Conservation (phyloP, 2,329 filamentous ascomycete genomes). For the Hypoxylon sp. region DNA sequence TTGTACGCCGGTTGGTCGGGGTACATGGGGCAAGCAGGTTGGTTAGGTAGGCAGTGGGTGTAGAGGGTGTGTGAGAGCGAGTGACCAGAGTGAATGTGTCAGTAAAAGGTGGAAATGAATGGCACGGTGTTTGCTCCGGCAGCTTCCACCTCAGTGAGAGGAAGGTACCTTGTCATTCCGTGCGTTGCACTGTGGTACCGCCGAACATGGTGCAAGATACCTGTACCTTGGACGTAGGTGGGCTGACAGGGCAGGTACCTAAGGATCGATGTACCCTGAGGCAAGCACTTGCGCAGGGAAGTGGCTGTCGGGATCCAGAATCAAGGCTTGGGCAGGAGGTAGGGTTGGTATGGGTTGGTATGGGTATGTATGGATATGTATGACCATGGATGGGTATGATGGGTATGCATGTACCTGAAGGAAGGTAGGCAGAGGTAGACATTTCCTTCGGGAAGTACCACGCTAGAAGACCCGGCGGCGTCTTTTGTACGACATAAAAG, state of each 20-base stretch:
- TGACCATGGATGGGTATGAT: too few species aligned
- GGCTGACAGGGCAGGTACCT: slow-evolving; percentile 39
- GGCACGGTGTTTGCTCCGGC: slow-evolving; percentile 48
- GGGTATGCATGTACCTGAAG: slow-evolving; percentile 10
- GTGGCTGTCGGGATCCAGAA: slow-evolving; percentile 39
- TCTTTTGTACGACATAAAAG: slow-evolving; percentile 36
- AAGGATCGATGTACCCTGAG: slow-evolving; percentile 30
- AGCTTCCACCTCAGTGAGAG: slow-evolving; percentile 40
- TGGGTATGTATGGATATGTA: neutral
- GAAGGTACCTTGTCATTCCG: slow-evolving; percentile 49
- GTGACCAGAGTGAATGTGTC: slow-evolving; percentile 32
- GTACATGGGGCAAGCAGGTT: slow-evolving; percentile 25
- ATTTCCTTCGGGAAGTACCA: slow-evolving; percentile 36
- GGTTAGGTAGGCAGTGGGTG: slow-evolving; percentile 18
- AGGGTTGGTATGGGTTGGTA: slow-evolving; percentile 1
- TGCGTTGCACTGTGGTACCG: slow-evolving; percentile 50
- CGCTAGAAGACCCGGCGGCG: slow-evolving; percentile 36
- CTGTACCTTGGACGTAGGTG: slow-evolving; percentile 12
- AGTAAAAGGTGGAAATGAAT: slow-evolving; percentile 44
- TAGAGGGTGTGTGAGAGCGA: slow-evolving; percentile 28
- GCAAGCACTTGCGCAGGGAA: slow-evolving; percentile 29
- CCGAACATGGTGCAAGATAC: slow-evolving; percentile 34
- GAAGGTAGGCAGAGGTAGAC: slow-evolving; percentile 12
- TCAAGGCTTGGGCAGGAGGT: slow-evolving; percentile 22
- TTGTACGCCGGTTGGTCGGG: slow-evolving; percentile 25